Percentiles rank a stretch among this genome's conserved stretches.
Evolutionary conservation across 768 basidiomycete genomes (phyloP).

Genomic region (Chalciporus sphaerocephalus): DNA sequence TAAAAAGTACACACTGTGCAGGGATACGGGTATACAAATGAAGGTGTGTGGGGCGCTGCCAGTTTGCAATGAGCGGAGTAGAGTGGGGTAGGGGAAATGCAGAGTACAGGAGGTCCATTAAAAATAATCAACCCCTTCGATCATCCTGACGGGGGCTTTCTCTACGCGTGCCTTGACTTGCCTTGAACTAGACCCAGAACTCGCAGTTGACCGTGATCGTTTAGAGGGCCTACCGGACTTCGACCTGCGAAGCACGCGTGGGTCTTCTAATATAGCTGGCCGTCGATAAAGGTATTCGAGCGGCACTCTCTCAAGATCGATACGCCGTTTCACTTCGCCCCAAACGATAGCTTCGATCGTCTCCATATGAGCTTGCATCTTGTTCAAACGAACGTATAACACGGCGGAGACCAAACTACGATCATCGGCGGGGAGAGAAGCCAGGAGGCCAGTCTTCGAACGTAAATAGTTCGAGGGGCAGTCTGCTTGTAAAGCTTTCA

Average conservation of each 20-base stretch:
- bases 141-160: slow-evolving; percentile 9
- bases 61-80: slow-evolving; percentile 4
- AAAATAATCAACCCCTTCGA: slow-evolving; percentile 34
- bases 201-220: slow-evolving; percentile 3
- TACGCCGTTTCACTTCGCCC: slow-evolving; percentile 34
- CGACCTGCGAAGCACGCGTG: slow-evolving; percentile 3
- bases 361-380: slow-evolving; percentile 38
- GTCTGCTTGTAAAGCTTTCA: slow-evolving; percentile 37
- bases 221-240: background rate
- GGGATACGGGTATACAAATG: background rate
- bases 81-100: slow-evolving; percentile 3
- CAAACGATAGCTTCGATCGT: slow-evolving; percentile 34
- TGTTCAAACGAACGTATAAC: slow-evolving; percentile 32
- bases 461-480: slow-evolving; percentile 37
- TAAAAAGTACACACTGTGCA: slow-evolving; percentile 16
- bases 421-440: slow-evolving; percentile 34
- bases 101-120: slow-evolving; percentile 23
- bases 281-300: slow-evolving; percentile 18
- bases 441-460: slow-evolving; percentile 31
- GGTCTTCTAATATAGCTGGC: background rate
- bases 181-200: slow-evolving; percentile 2
- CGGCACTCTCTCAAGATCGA: slow-evolving; percentile 23
- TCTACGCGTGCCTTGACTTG: background rate
- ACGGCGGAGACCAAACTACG: slow-evolving; percentile 32
- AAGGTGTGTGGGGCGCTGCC: background rate